Evolutionary conservation across 2,329 filamentous ascomycete genomes (phyloP).

Genomic region (Pyrenochaeta sp.): DNA sequence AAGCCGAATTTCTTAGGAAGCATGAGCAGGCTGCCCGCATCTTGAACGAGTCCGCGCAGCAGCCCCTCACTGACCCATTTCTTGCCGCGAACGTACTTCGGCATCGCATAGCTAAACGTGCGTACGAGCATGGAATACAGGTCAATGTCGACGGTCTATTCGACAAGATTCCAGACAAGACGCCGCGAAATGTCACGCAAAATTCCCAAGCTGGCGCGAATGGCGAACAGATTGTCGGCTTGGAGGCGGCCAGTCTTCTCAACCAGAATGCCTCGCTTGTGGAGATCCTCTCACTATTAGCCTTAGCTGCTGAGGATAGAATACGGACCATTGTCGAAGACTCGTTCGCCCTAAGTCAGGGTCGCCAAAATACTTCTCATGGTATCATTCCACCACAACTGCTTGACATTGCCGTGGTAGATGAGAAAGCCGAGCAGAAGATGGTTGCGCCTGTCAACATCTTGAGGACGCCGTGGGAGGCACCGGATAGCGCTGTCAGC

Average conservation of each 20-base stretch:
- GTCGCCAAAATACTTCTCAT: constrained; percentile 79
- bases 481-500: constrained; percentile 61
- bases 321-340: constrained; percentile 80
- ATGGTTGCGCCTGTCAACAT: constrained; percentile 50
- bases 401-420: constrained; percentile 71
- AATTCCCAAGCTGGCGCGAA: constrained; percentile 65
- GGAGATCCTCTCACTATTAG: constrained; percentile 83
- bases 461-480: constrained; percentile 52
- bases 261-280: constrained; percentile 75
- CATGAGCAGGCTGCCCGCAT: constrained; percentile 72
- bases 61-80: constrained; percentile 78
- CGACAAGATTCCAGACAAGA: constrained; percentile 49
- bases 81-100: constrained; percentile 68
- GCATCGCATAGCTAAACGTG: constrained; percentile 64
- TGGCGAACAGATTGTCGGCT: constrained; percentile 67
- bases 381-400: constrained; percentile 81
- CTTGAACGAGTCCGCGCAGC: constrained; percentile 67
- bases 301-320: constrained; percentile 82
- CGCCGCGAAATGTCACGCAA: constrained; percentile 38
- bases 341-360: constrained; percentile 72
- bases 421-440: constrained; percentile 52
- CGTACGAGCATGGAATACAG: constrained; percentile 65
- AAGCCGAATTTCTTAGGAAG: constrained; percentile 70
- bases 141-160: constrained; percentile 66
- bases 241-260: constrained; percentile 67